phyloP scores from a whole-genome alignment of 2,329 filamentous ascomycete species.

The Colletotrichum sp. region DNA sequence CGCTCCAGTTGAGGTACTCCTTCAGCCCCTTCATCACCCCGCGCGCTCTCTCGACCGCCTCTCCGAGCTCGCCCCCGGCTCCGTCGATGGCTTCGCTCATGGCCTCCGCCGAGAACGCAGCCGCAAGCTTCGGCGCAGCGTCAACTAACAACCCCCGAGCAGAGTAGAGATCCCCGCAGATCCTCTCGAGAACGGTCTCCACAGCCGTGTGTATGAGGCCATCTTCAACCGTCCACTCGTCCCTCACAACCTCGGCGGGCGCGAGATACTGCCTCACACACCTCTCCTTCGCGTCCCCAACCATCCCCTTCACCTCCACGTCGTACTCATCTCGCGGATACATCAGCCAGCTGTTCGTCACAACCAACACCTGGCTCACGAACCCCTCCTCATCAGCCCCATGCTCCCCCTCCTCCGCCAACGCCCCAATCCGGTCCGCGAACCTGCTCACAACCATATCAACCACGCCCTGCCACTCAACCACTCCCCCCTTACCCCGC shows the following conservation, averaged over 20 bases:
- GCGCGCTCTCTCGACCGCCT: slow-evolving; percentile 1
- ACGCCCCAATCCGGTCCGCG: slow-evolving; percentile 52
- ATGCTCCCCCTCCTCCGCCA: slow-evolving; percentile 15
- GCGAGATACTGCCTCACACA: slow-evolving; percentile 54
- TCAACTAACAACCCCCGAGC: not conserved
- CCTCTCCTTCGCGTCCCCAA: slow-evolving; percentile 42
- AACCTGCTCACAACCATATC: slow-evolving; percentile 72
- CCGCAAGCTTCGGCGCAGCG: not conserved
- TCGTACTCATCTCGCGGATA: slow-evolving; percentile 30
- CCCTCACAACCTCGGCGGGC: slow-evolving; percentile 25
- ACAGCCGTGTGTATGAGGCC: slow-evolving; percentile 49
- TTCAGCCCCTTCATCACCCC: slow-evolving; percentile 39
- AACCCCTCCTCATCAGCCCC: slow-evolving; percentile 27
- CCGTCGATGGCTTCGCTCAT: not conserved
- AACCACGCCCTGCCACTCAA: slow-evolving; percentile 71
- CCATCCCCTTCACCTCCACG: slow-evolving; percentile 24
- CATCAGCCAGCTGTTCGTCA: slow-evolving; percentile 50
- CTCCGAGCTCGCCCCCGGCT: not conserved
- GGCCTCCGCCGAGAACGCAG: not conserved
- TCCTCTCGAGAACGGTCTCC: slow-evolving; percentile 37
- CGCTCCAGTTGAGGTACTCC: slow-evolving; percentile 60
- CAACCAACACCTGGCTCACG: slow-evolving; percentile 37
- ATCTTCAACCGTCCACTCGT: slow-evolving; percentile 45
- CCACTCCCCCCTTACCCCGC: slow-evolving; percentile 26
- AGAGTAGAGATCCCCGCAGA: slow-evolving; percentile 36